Percentiles rank a stretch among this genome's conserved stretches.
These are phyloP conservation scores for Cryptosporidium baileyi DNA, from an alignment of 169 alveolate species.

Conservation along the genomic window DNA sequence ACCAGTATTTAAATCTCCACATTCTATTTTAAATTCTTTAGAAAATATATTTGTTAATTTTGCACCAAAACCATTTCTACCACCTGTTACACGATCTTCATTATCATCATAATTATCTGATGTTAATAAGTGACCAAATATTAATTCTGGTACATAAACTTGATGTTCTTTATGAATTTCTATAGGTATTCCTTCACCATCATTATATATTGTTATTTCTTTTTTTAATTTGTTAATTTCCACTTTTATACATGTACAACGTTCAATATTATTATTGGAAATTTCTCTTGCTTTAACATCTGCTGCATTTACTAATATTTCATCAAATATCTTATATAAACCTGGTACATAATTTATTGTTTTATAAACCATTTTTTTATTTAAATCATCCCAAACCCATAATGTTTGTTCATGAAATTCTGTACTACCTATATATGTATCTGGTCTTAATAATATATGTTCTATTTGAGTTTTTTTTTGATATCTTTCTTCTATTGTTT, in stretches of 20 bases:
- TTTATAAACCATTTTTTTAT: conserved; percentile 85
- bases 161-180: conserved; percentile 95
- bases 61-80: conserved; percentile 99
- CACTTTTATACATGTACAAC: conserved; percentile 78
- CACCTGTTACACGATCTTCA: conserved; percentile 98
- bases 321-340: conserved; percentile 97
- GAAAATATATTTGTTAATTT: conserved; percentile 98
- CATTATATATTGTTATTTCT: conserved; percentile 84
- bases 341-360: conserved; percentile 94
- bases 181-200: conserved; percentile 91
- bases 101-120: conserved; percentile 98
- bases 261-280: conserved; percentile 38
- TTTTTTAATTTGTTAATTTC: conserved; percentile 76
- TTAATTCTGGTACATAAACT: conserved; percentile 97
- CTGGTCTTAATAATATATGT: conserved; percentile 98
- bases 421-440: conserved; percentile 96
- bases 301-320: conserved; percentile 99
- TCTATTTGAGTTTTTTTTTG: conserved; percentile 96
- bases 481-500: conserved; percentile 96
- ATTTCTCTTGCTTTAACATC: conserved; percentile 93
- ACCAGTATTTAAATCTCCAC: conserved; percentile 90
- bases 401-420: conserved; percentile 89
- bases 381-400: conserved; percentile 93
- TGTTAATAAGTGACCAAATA: conserved; percentile 98
- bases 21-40: conserved; percentile 92